Evolutionary conservation across 2,329 filamentous ascomycete genomes (phyloP).

Genomic region (Fusarium chuoi): DNA sequence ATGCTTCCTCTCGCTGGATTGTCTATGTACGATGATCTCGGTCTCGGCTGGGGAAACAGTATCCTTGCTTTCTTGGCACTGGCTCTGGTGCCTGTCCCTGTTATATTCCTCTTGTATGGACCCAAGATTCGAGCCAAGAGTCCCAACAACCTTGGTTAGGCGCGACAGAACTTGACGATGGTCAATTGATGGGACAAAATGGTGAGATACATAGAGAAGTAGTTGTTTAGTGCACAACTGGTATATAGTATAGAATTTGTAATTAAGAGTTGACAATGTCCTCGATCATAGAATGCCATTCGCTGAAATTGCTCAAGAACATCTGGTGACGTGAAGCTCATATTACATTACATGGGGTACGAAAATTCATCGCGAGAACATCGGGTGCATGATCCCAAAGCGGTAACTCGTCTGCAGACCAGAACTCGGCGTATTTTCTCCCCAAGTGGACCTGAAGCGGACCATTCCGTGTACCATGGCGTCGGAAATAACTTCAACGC

Average conservation of each 20-base stretch:
- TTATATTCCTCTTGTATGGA: constrained; percentile 36
- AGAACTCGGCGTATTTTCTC: not conserved
- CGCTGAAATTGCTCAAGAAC: not conserved
- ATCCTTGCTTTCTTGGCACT: constrained; percentile 58
- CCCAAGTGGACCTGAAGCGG: not conserved
- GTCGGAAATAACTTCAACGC: not conserved
- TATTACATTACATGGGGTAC: accelerated
- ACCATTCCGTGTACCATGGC: not conserved
- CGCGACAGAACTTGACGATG: not conserved
- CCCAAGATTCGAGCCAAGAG: constrained; percentile 38
- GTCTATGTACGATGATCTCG: constrained; percentile 51
- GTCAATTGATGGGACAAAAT: accelerated
- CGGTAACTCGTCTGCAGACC: not conserved
- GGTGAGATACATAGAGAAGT: accelerated
- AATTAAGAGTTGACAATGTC: not conserved
- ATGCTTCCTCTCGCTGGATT: constrained; percentile 71
- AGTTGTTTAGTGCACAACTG: not conserved
- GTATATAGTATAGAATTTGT: not conserved
- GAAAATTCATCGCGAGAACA: not conserved
- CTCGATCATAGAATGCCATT: not conserved
- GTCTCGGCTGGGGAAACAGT: constrained; percentile 59
- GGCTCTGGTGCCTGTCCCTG: constrained; percentile 35
- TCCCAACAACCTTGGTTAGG: constrained; percentile 34
- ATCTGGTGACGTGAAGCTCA: not conserved
- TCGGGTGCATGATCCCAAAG: not conserved